A percentile compares a stretch with the other conserved stretches of the same genome.
Conservation (phyloP, 306 rosid genomes). For the Citrullus colocynthis region DNA sequence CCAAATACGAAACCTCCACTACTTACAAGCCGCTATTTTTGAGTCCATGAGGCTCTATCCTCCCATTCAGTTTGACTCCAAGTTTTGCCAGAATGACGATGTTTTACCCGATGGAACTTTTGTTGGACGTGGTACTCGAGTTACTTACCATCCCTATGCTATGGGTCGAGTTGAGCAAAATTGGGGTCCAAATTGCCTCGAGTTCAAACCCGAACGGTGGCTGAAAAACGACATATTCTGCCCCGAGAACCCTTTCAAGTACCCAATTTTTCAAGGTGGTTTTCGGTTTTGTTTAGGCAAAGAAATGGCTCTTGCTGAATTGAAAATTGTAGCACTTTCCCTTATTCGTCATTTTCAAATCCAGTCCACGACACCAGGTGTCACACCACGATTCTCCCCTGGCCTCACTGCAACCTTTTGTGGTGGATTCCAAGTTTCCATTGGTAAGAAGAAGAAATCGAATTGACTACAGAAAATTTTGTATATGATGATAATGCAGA, state of each 20-base stretch:
- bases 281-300: conserved; percentile 69
- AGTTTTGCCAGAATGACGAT: conserved; percentile 52
- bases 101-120: conserved; percentile 53
- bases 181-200: conserved; percentile 59
- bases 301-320: conserved; percentile 67
- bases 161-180: conserved; percentile 61
- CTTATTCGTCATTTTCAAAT: conserved; percentile 35
- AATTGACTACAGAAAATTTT: not conserved
- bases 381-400: conserved; percentile 54
- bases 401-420: conserved; percentile 72
- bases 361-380: conserved; percentile 8
- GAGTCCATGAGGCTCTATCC: conserved; percentile 82
- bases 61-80: conserved; percentile 73
- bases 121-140: conserved; percentile 68
- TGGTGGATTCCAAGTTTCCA: conserved; percentile 42
- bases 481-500: too few relatives aligned
- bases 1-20: conserved; percentile 36
- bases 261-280: conserved; percentile 77
- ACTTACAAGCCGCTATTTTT: conserved; percentile 41
- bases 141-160: conserved; percentile 76
- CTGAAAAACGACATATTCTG: conserved; percentile 29
- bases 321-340: conserved; percentile 38
- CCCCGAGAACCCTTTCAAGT: conserved; percentile 32
- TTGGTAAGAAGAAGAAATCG: conserved; percentile 10
- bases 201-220: conserved; percentile 72